Evolutionary conservation across 2,329 filamentous ascomycete species (phyloP).

Genomic region (Periconia macrospinosa): DNA sequence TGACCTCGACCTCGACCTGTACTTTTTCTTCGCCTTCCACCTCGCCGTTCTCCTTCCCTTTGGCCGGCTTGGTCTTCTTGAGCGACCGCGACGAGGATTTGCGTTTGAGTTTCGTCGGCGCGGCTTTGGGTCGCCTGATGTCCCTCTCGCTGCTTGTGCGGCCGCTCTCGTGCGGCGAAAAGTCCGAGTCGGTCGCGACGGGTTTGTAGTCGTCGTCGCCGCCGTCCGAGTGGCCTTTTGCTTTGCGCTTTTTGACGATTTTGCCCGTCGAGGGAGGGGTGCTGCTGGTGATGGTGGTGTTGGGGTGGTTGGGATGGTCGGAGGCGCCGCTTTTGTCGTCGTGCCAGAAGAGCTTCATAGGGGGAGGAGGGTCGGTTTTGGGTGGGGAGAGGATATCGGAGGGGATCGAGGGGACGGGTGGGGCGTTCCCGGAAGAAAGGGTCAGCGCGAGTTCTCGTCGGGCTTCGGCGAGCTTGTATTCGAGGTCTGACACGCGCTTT

Average conservation of each 20-base stretch:
- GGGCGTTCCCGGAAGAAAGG: conserved; percentile 40
- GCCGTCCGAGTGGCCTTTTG: conserved; percentile 22
- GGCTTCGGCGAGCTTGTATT: conserved; percentile 59
- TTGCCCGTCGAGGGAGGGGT: conserved; percentile 13
- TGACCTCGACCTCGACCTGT: not conserved
- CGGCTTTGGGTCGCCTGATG: conserved; percentile 18
- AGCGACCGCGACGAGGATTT: conserved; percentile 15
- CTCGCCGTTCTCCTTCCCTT: conserved; percentile 3
- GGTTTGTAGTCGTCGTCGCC: conserved; percentile 35
- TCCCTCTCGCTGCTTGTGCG: conserved; percentile 12
- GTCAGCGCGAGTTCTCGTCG: conserved; percentile 57
- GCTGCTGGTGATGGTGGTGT: no score
- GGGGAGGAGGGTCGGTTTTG: not conserved
- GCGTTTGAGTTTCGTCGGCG: conserved; percentile 13
- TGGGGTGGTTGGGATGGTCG: not conserved
- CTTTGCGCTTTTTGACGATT: conserved; percentile 46
- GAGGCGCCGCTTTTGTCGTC: not conserved
- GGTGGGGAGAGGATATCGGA: conserved; percentile 21
- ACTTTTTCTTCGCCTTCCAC: no score
- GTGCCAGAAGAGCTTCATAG: conserved; percentile 1
- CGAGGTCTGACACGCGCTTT: conserved; percentile 64
- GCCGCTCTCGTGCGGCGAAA: conserved; percentile 15
- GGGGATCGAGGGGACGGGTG: conserved; percentile 42
- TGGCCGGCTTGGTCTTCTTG: conserved; percentile 17
- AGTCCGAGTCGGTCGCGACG: conserved; percentile 26